Conservation (phyloP, 2,329 filamentous ascomycete genomes). For the Phyllosticta paracitricarpa region DNA sequence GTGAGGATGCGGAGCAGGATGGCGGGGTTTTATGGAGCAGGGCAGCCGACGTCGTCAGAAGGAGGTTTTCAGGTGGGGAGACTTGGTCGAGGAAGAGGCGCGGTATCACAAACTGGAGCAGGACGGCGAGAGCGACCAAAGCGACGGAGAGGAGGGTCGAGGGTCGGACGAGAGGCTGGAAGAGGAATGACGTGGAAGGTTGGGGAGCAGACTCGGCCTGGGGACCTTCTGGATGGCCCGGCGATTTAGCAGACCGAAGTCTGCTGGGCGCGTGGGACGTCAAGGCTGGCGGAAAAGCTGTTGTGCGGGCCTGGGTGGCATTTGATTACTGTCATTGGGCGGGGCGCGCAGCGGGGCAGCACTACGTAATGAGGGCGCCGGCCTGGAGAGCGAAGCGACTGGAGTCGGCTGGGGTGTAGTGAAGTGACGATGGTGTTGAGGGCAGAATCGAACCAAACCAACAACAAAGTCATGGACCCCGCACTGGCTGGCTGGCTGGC, state of each 20-base stretch:
- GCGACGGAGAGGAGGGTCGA: constrained; percentile 20
- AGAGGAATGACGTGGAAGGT: constrained; percentile 5
- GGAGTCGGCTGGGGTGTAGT: background rate
- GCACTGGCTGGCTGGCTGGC: background rate
- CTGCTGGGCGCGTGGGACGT: constrained; percentile 12
- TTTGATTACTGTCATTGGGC: background rate
- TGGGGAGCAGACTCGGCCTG: constrained; percentile 5
- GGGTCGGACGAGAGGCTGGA: constrained; percentile 15
- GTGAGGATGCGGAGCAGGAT: constrained; percentile 3
- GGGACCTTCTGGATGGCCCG: constrained; percentile 7
- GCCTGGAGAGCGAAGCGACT: constrained; percentile 8
- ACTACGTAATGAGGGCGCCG: constrained; percentile 13
- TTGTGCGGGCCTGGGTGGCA: constrained; percentile 7
- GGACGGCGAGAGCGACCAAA: constrained; percentile 25
- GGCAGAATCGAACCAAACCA: background rate
- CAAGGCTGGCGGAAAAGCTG: constrained; percentile 10
- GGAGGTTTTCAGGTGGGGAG: constrained; percentile 9
- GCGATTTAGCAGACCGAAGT: constrained; percentile 14
- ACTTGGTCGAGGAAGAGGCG: constrained; percentile 24
- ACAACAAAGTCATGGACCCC: background rate
- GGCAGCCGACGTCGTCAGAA: background rate
- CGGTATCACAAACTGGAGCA: constrained; percentile 26
- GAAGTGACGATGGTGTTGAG: background rate
- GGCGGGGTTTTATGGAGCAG: constrained; percentile 9
- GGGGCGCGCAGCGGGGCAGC: constrained; percentile 11